Conservation (phyloP, 805 yeast genomes). For the Hanseniaspora lachancei region DNA sequence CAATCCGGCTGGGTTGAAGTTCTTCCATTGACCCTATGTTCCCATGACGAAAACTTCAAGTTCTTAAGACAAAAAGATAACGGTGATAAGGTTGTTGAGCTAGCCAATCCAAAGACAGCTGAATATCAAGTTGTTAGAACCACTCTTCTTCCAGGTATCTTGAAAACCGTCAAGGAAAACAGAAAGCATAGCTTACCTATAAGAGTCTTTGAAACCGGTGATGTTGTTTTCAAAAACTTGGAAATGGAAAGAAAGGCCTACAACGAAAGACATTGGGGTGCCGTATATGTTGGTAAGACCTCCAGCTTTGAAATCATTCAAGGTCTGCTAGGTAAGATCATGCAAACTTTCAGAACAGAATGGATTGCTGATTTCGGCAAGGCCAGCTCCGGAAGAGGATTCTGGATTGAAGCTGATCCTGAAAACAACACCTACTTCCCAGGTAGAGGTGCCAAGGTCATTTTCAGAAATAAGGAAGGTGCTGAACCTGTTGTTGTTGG, state of each 20-base stretch:
- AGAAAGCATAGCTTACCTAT: conserved; percentile 91
- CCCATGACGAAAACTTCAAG: conserved; percentile 92
- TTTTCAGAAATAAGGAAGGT: conserved; percentile 53
- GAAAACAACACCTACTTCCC: conserved; percentile 74
- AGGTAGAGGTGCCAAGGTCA: conserved; percentile 88
- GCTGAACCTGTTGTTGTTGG: conserved; percentile 55
- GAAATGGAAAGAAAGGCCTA: conserved; percentile 74
- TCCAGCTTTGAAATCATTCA: conserved; percentile 91
- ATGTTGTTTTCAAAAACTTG: conserved; percentile 74
- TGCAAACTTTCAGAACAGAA: conserved; percentile 87
- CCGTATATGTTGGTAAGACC: conserved; percentile 84
- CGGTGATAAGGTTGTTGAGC: conserved; percentile 64
- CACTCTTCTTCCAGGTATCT: conserved; percentile 79
- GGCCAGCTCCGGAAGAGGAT: conserved; percentile 52
- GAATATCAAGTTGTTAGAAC: conserved; percentile 98
- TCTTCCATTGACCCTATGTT: conserved; percentile 85
- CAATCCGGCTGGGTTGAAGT: conserved; percentile 95
- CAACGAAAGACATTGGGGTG: conserved; percentile 91
- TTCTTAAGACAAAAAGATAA: conserved; percentile 67
- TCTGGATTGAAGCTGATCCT: conserved; percentile 66
- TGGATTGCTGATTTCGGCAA: conserved; percentile 50
- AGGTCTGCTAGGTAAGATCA: conserved; percentile 84
- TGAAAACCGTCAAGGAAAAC: conserved; percentile 91
- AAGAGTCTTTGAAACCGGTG: conserved; percentile 90
- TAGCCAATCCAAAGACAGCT: conserved; percentile 90